Evolutionary conservation across 495 filamentous ascomycete species (phyloP).

Genomic region (Monascus purpureus): DNA sequence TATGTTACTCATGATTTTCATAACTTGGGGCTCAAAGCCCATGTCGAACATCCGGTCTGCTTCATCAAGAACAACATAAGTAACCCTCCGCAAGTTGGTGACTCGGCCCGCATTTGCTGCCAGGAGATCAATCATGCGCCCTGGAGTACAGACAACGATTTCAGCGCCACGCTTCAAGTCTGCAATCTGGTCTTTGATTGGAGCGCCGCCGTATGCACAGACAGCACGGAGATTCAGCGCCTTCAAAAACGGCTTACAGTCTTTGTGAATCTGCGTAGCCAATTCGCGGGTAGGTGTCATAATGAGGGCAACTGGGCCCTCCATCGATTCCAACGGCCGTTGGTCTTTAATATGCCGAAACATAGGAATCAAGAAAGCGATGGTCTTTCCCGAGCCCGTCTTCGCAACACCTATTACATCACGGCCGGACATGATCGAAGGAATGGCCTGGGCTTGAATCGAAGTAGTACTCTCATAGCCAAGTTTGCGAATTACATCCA

Average conservation of each 20-base stretch:
- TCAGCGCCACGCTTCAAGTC: constrained; percentile 91
- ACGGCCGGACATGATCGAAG: constrained; percentile 88
- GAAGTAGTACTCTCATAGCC: constrained; percentile 84
- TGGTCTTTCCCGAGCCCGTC: constrained; percentile 97
- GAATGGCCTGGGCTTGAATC: constrained; percentile 91
- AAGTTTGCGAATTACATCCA: constrained; percentile 74
- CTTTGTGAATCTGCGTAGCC: constrained; percentile 85
- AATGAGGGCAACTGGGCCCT: constrained; percentile 78
- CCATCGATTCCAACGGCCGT: constrained; percentile 60
- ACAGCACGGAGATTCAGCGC: constrained; percentile 79
- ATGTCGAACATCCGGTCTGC: constrained; percentile 99
- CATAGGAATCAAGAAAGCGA: constrained; percentile 90
- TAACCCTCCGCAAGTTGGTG: constrained; percentile 77
- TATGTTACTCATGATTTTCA: constrained; percentile 87
- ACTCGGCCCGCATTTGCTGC: constrained; percentile 86
- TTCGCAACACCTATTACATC: constrained; percentile 96
- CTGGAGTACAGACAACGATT: constrained; percentile 88
- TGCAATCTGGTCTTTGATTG: constrained; percentile 96
- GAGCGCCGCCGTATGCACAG: constrained; percentile 90
- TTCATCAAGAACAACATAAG: constrained; percentile 90
- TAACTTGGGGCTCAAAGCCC: constrained; percentile 97
- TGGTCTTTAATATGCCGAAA: constrained; percentile 97
- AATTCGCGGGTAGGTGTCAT: constrained; percentile 94
- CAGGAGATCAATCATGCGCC: constrained; percentile 92
- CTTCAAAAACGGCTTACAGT: constrained; percentile 87